Evolutionary conservation across 1,284 basidiomycete genomes (phyloP).

Genomic region (Malassezia caprae): DNA sequence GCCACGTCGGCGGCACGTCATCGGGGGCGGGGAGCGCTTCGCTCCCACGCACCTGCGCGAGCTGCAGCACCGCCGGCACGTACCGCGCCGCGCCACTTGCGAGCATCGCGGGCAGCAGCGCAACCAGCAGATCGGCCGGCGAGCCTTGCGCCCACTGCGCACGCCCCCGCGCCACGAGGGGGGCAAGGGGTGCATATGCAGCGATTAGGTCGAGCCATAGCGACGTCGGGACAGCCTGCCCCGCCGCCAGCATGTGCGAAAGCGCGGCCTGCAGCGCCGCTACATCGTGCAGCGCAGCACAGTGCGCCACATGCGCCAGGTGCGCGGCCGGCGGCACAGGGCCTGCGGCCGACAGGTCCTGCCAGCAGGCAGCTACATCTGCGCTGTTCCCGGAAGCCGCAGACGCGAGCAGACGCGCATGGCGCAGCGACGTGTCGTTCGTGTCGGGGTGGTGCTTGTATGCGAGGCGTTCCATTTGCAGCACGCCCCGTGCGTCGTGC

Average conservation of each 20-base stretch:
- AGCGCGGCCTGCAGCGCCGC: neutral
- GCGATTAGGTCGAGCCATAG: neutral
- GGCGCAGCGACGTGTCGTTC: neutral
- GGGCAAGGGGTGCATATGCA: neutral
- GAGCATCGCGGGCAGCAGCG: slow-evolving; percentile 4
- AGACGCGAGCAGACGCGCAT: slow-evolving; percentile 4
- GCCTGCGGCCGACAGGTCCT: neutral
- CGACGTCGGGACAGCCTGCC: neutral
- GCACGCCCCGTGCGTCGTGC: neutral
- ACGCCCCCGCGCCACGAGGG: neutral
- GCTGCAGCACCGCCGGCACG: neutral
- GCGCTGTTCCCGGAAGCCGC: neutral
- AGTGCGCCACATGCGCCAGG: neutral
- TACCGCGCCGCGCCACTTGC: neutral
- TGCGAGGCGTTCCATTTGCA: slow-evolving; percentile 10
- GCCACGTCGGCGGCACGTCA: neutral
- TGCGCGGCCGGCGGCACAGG: neutral
- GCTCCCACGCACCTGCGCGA: neutral
- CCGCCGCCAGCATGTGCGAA: neutral
- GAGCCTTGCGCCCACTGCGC: neutral
- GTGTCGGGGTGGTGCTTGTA: neutral
- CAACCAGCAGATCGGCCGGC: neutral
- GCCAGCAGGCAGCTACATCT: neutral
- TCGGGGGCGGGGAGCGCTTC: neutral
- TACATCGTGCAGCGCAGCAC: neutral